A percentile compares a stretch with the other conserved stretches of the same genome.
Conservation (phyloP, 1,284 basidiomycete species). For the Cerioporus squamosus region DNA sequence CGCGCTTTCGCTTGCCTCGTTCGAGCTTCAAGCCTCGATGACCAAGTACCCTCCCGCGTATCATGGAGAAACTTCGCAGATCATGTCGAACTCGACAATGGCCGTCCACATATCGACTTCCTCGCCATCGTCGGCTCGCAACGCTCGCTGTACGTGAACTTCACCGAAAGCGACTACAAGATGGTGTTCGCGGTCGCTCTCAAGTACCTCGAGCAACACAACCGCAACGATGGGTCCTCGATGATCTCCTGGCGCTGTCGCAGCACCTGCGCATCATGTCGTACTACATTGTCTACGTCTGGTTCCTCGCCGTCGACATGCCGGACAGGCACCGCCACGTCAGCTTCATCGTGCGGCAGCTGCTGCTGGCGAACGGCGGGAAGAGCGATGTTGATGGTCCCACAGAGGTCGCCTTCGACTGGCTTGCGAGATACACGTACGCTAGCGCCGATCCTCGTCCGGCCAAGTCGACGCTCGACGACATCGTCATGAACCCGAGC, state of each 20-base stretch:
- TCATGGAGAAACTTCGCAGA: conserved; percentile 92
- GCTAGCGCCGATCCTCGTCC: conserved; percentile 94
- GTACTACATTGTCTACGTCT: conserved; percentile 92
- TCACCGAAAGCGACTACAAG: conserved; percentile 92
- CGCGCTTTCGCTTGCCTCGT: conserved; percentile 87
- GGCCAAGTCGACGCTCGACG: conserved; percentile 78
- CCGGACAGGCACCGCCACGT: conserved; percentile 85
- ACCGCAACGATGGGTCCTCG: conserved; percentile 64
- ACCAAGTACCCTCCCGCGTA: conserved; percentile 81
- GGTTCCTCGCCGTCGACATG: conserved; percentile 94
- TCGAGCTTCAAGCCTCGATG: conserved; percentile 87
- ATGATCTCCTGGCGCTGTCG: conserved; percentile 85
- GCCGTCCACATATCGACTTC: conserved; percentile 97
- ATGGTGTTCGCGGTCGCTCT: conserved; percentile 95
- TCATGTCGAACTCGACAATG: conserved; percentile 94
- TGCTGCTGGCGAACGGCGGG: conserved; percentile 88
- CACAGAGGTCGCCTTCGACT: conserved; percentile 97
- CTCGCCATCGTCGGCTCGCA: conserved; percentile 87
- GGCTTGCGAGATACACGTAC: conserved; percentile 95
- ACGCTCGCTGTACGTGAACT: conserved; percentile 85
- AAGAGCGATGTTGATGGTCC: conserved; percentile 82
- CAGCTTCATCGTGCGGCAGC: conserved; percentile 85
- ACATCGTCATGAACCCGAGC: conserved; percentile 66
- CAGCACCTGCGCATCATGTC: conserved; percentile 96
- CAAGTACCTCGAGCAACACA: conserved; percentile 94